phyloP scores from a whole-genome alignment of 2,329 filamentous ascomycete species.

The Botryotinia convoluta region DNA sequence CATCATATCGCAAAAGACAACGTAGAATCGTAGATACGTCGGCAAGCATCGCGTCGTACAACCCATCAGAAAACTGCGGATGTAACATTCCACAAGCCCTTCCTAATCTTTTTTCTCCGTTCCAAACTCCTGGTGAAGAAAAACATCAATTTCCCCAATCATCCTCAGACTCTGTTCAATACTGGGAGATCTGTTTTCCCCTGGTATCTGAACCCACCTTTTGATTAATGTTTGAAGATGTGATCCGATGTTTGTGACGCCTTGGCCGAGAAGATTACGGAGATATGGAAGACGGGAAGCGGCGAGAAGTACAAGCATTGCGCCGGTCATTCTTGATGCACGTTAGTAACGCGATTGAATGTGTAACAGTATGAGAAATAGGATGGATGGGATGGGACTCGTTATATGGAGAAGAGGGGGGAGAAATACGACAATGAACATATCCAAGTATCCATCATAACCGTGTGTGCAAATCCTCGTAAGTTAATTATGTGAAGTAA shows the following conservation, averaged over 20 bases:
- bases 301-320: slow-evolving; percentile 49
- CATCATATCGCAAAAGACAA: background rate
- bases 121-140: slow-evolving; percentile 42
- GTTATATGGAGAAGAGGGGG: background rate
- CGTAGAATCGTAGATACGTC: background rate
- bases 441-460: slow-evolving; percentile 54
- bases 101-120: background rate
- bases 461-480: slow-evolving; percentile 48
- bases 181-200: slow-evolving; percentile 45
- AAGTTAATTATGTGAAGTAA: slow-evolving; percentile 50
- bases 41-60: background rate
- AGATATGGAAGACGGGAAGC: slow-evolving; percentile 44
- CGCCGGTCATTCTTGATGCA: slow-evolving; percentile 45
- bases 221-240: slow-evolving; percentile 44
- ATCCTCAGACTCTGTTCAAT: slow-evolving; percentile 48
- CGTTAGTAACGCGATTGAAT: background rate
- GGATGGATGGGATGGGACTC: background rate
- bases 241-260: slow-evolving; percentile 42
- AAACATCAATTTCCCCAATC: slow-evolving; percentile 45
- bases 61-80: background rate
- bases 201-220: slow-evolving; percentile 43
- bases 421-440: slow-evolving; percentile 50
- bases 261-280: slow-evolving; percentile 41
- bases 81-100: background rate
- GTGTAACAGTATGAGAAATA: background rate